These are phyloP conservation scores for Coemansia sp. DNA, from an alignment of 192 early-diverging fungal genomes.

Conservation along the genomic window DNA sequence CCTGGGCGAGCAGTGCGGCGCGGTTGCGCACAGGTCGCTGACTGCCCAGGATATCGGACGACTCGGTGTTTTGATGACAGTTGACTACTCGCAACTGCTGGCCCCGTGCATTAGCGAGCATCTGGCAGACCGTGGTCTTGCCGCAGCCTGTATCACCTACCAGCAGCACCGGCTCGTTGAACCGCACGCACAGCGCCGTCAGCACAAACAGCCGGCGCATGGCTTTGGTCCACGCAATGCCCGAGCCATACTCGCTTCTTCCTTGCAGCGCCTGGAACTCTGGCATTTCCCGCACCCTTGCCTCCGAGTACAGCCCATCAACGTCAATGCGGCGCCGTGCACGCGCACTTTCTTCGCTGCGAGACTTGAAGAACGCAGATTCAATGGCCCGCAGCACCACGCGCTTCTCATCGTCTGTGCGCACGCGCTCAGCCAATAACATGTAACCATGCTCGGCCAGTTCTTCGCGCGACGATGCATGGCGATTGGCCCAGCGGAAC, in stretches of 20 bases:
- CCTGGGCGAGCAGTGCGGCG: slow-evolving; percentile 54
- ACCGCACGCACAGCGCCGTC: slow-evolving; percentile 73
- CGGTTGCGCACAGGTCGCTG: slow-evolving; percentile 88
- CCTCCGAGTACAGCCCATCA: slow-evolving; percentile 34
- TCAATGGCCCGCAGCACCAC: slow-evolving; percentile 84
- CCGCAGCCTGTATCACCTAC: slow-evolving; percentile 99
- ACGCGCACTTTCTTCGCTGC: not conserved
- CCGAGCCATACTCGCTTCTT: not conserved
- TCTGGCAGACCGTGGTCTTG: slow-evolving; percentile 97
- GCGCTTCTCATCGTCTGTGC: slow-evolving; percentile 76
- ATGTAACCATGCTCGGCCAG: slow-evolving; percentile 95
- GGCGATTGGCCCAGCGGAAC: slow-evolving; percentile 95
- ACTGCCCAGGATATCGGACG: slow-evolving; percentile 89
- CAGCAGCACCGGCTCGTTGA: slow-evolving; percentile 88
- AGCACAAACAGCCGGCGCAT: slow-evolving; percentile 89
- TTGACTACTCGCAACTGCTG: slow-evolving; percentile 84
- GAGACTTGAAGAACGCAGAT: slow-evolving; percentile 62
- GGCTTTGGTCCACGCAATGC: slow-evolving; percentile 86
- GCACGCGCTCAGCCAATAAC: slow-evolving; percentile 87
- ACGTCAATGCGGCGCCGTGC: slow-evolving; percentile 21
- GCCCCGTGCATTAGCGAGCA: slow-evolving; percentile 69
- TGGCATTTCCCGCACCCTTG: slow-evolving; percentile 30
- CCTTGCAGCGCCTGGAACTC: slow-evolving; percentile 44
- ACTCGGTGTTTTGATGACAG: slow-evolving; percentile 96
- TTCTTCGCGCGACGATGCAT: slow-evolving; percentile 70